phyloP scores from a whole-genome alignment of 2,329 filamentous ascomycete genomes.

The Trichoderma lentiforme region DNA sequence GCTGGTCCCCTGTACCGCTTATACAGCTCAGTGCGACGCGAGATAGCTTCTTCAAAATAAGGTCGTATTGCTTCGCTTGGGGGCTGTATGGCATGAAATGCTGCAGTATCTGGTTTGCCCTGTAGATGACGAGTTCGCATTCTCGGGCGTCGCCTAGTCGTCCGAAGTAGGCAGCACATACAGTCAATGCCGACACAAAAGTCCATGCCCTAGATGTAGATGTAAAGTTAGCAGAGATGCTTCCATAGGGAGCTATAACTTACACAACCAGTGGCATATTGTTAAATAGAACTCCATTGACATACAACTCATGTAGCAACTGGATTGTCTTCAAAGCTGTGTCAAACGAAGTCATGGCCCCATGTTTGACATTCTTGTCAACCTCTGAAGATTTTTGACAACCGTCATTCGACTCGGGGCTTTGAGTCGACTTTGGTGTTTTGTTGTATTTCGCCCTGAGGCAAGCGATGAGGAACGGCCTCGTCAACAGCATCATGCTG shows the following conservation, averaged over 20 bases:
- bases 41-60: not conserved
- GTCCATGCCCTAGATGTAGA: not conserved
- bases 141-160: not conserved
- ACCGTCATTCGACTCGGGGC: not conserved
- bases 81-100: not conserved
- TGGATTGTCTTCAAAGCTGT: not conserved
- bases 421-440: not conserved
- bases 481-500: conserved; percentile 2
- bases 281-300: not conserved
- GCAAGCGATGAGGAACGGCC: not conserved
- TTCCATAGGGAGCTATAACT: not conserved
- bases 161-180: conserved; percentile 1
- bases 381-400: not conserved
- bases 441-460: not conserved
- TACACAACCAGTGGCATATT: conserved; percentile 1
- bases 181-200: not conserved
- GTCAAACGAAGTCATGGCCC: conserved; percentile 1
- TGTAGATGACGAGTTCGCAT: not conserved
- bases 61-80: not conserved
- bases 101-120: not conserved
- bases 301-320: not conserved
- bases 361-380: not conserved
- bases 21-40: not conserved
- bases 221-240: not conserved
- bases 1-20: not conserved